Percentiles rank a stretch among this genome's conserved stretches.
Evolutionary conservation across 345 rosid species (phyloP).

Genomic region (Eucalyptus dawsonii): DNA sequence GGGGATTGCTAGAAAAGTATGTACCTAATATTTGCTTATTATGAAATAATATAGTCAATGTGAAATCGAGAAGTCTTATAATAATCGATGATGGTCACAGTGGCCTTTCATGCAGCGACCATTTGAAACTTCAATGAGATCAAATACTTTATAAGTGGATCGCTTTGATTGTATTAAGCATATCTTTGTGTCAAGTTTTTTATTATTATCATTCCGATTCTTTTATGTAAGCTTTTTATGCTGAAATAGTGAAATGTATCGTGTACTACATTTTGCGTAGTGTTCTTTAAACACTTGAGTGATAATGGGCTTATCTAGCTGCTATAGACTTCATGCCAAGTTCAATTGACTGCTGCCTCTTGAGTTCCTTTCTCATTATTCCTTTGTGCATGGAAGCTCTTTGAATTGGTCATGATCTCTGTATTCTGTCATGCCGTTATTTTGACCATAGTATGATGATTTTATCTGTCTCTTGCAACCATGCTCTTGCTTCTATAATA

Average conservation of each 20-base stretch:
- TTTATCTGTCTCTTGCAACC: not conserved
- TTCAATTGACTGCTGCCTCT: not conserved
- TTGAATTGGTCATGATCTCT: not conserved
- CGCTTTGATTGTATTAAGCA: not conserved
- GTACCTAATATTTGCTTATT: not conserved
- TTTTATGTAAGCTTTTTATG: not conserved
- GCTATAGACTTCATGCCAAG: not conserved
- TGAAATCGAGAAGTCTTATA: not conserved
- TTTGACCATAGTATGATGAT: not conserved
- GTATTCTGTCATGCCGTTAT: not conserved
- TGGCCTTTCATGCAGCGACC: not conserved
- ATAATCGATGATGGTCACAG: not conserved
- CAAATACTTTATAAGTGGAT: not conserved
- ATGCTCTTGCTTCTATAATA: not conserved
- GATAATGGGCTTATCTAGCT: not conserved
- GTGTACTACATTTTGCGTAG: not conserved
- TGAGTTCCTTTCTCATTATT: not conserved
- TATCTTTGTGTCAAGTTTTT: not conserved
- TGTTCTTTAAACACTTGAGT: not conserved
- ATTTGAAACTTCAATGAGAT: not conserved
- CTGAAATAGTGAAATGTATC: not conserved
- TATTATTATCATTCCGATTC: not conserved
- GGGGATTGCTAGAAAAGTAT: not conserved
- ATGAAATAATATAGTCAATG: not conserved
- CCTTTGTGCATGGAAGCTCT: not conserved